phyloP scores from a whole-genome alignment of 768 basidiomycete species.

The Serendipita sp. region DNA sequence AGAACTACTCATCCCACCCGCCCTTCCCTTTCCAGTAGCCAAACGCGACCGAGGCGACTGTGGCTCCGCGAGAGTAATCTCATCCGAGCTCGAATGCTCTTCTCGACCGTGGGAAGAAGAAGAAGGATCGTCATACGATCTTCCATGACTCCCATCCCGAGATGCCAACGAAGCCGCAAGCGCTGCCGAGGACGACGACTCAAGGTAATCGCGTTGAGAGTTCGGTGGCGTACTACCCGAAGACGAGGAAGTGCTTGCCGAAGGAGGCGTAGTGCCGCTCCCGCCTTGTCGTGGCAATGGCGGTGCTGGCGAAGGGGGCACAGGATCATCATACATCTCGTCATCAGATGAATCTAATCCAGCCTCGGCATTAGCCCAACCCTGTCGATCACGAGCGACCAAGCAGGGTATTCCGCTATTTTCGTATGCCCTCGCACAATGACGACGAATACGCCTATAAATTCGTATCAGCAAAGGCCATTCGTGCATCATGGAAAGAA shows the following conservation, averaged over 20 bases:
- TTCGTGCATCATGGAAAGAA: neutral
- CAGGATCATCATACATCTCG: neutral
- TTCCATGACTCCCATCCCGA: neutral
- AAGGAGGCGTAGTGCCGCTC: no score
- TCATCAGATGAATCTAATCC: conserved; percentile 8
- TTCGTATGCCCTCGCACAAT: neutral
- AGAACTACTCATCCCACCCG: neutral
- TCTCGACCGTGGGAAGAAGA: neutral
- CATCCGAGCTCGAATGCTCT: neutral
- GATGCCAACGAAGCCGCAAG: no score
- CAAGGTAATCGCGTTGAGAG: no score
- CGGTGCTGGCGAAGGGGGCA: no score
- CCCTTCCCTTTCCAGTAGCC: neutral
- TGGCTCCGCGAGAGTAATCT: conserved; percentile 3
- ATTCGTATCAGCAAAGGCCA: neutral
- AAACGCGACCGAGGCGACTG: neutral
- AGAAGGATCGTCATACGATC: neutral
- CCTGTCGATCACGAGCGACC: neutral
- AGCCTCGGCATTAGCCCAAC: neutral
- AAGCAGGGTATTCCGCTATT: neutral
- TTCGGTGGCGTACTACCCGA: no score
- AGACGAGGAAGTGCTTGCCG: no score
- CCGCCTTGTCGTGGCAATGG: no score
- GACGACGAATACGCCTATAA: neutral
- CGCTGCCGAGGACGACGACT: no score